A percentile compares a stretch with the other conserved stretches of the same genome.
phyloP scores from a whole-genome alignment of 176 grass and related monocot genomes.

The Zoysia pacifica region DNA sequence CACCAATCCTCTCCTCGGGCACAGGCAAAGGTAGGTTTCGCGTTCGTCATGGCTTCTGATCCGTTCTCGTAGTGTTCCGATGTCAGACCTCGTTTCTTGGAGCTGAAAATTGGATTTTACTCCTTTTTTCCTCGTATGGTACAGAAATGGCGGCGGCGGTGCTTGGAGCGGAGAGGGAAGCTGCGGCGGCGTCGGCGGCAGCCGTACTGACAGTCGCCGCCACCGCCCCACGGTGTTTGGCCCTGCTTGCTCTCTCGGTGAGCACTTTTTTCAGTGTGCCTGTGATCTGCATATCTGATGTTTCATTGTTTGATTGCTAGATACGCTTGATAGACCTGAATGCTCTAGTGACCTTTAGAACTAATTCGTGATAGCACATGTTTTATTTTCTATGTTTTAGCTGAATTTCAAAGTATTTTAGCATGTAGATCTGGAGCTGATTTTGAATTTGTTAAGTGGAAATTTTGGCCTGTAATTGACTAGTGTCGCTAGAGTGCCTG shows the following conservation, averaged over 20 bases:
- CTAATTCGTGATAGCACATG: background rate
- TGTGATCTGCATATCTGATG: background rate
- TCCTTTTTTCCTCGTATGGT: background rate
- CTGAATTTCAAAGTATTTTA: background rate
- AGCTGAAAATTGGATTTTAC: background rate
- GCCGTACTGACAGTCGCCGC: slow-evolving; percentile 9
- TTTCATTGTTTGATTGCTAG: background rate
- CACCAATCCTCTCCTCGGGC: background rate
- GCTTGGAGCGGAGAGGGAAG: background rate
- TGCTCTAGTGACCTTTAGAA: background rate
- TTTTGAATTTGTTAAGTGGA: background rate
- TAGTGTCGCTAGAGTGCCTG: background rate
- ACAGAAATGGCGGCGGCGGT: slow-evolving; percentile 20
- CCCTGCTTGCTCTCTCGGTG: slow-evolving; percentile 46
- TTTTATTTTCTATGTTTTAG: background rate
- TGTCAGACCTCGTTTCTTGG: slow-evolving; percentile 11
- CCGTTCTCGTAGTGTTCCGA: background rate
- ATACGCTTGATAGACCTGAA: background rate
- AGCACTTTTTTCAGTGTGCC: background rate
- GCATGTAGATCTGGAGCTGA: slow-evolving; percentile 30
- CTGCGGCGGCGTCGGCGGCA: background rate
- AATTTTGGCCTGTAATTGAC: background rate
- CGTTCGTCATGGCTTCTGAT: background rate
- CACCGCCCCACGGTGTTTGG: slow-evolving; percentile 30
- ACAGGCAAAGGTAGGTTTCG: background rate